Evolutionary conservation across 2,329 filamentous ascomycete species (phyloP).

Genomic region (Apiospora marii): DNA sequence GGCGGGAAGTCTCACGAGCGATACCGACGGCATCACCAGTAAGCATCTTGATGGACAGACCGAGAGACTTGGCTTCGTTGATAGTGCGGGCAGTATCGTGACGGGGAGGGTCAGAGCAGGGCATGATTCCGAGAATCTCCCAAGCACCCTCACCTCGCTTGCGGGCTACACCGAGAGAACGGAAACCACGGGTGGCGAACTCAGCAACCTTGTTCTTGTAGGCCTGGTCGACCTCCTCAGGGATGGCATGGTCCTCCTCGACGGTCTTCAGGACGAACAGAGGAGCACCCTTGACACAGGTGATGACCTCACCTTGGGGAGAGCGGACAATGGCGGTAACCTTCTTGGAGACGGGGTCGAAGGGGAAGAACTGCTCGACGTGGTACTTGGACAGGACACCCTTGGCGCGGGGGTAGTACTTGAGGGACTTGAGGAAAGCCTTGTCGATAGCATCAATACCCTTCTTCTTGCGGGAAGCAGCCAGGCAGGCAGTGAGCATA

Average conservation of each 20-base stretch:
- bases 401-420: slow-evolving; percentile 85
- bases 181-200: slow-evolving; percentile 92
- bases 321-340: slow-evolving; percentile 85
- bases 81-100: slow-evolving; percentile 91
- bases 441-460: slow-evolving; percentile 95
- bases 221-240: slow-evolving; percentile 77
- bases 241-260: slow-evolving; percentile 82
- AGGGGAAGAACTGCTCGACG: slow-evolving; percentile 84
- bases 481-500: slow-evolving; percentile 90
- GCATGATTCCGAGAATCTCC: slow-evolving; percentile 96
- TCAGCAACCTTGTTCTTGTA: slow-evolving; percentile 95
- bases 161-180: slow-evolving; percentile 90
- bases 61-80: slow-evolving; percentile 86
- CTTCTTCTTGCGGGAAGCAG: slow-evolving; percentile 93
- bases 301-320: slow-evolving; percentile 82
- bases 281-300: slow-evolving; percentile 90
- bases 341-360: slow-evolving; percentile 94
- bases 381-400: slow-evolving; percentile 82
- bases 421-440: slow-evolving; percentile 88
- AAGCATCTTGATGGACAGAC: slow-evolving; percentile 94
- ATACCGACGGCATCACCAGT: slow-evolving; percentile 95
- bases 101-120: slow-evolving; percentile 89
- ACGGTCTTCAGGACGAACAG: slow-evolving; percentile 88
- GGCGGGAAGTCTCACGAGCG: slow-evolving; percentile 88
- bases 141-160: slow-evolving; percentile 83